A percentile compares a stretch with the other conserved stretches of the same genome.
Evolutionary conservation across 2,329 filamentous ascomycete genomes (phyloP).

Genomic region (Monilinia aucupariae): DNA sequence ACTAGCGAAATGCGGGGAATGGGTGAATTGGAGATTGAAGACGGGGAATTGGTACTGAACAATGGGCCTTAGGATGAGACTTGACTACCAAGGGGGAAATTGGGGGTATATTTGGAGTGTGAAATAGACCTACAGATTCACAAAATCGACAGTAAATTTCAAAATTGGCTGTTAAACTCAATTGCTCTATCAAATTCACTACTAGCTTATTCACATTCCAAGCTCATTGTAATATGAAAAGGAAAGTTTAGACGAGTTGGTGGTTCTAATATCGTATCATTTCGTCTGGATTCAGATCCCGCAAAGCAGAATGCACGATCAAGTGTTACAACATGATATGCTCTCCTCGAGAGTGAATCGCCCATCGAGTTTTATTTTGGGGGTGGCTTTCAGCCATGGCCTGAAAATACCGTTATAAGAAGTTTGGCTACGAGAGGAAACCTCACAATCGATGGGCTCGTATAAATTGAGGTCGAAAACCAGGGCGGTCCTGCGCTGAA

Average conservation of each 20-base stretch:
- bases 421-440: neutral
- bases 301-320: neutral
- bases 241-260: neutral
- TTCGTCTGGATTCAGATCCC: neutral
- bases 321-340: neutral
- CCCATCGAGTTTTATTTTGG: neutral
- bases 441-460: neutral
- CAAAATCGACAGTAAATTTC: too few relatives aligned
- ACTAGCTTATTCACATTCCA: too few relatives aligned
- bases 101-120: too few relatives aligned
- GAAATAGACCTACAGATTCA: too few relatives aligned
- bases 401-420: neutral
- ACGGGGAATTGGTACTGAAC: too few relatives aligned
- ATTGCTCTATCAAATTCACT: too few relatives aligned
- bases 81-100: too few relatives aligned
- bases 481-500: neutral
- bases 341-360: neutral
- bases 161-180: too few relatives aligned
- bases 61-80: too few relatives aligned
- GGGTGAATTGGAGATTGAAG: too few relatives aligned
- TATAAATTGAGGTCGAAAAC: neutral
- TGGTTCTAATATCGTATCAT: neutral
- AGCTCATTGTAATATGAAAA: too few relatives aligned
- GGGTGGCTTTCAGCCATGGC: neutral
- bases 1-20: too few relatives aligned